phyloP scores from a whole-genome alignment of 2,329 filamentous ascomycete genomes.

The Elsinoe necatrix region DNA sequence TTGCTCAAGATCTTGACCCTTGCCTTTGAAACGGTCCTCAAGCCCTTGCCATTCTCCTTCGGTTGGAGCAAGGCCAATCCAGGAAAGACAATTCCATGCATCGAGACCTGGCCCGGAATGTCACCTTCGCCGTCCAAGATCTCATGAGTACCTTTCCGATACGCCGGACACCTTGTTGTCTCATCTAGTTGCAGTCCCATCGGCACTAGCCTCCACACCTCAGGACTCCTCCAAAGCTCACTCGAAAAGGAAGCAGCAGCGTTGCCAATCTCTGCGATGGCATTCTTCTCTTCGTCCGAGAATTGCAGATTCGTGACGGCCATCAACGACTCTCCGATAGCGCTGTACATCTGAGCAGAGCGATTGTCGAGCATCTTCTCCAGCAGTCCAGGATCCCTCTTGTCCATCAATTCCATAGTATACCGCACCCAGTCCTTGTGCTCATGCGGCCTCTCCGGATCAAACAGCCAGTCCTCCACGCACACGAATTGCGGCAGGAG shows the following conservation, averaged over 20 bases:
- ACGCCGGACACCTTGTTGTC: not conserved
- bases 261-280: not conserved
- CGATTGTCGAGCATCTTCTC: not conserved
- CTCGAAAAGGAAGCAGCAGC: not conserved
- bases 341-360: not conserved
- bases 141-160: not conserved
- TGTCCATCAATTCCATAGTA: not conserved
- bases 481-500: not conserved
- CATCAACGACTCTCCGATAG: not conserved
- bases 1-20: not conserved
- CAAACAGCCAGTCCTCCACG: not conserved
- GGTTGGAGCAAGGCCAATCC: not conserved
- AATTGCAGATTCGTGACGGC: not conserved
- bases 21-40: not conserved
- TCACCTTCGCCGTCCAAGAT: not conserved
- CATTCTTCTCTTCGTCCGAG: not conserved
- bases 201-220: not conserved
- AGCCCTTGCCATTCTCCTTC: not conserved
- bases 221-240: not conserved
- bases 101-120: not conserved
- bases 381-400: not conserved
- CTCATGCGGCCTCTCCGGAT: not conserved
- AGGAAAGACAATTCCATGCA: not conserved
- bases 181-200: not conserved
- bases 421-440: not conserved